Percentiles rank a stretch among this genome's conserved stretches.
phyloP scores from a whole-genome alignment of 371 early-diverging fungal genomes.

The Apophysomyces sp. region DNA sequence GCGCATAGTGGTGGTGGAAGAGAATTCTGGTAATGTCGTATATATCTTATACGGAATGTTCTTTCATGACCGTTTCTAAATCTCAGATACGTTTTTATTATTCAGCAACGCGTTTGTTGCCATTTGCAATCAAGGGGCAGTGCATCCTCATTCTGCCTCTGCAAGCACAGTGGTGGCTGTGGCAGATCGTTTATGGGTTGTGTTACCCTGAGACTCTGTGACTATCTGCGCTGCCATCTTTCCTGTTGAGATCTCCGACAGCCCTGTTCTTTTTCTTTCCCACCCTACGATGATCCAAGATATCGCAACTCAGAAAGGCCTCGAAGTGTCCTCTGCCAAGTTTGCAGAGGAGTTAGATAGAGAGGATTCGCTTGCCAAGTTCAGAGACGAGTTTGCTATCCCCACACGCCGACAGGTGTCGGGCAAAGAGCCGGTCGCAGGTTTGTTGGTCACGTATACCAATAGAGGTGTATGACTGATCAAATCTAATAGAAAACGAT shows the following conservation, averaged over 20 bases:
- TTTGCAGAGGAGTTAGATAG: constrained; percentile 64
- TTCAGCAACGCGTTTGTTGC: too few species aligned
- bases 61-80: too few species aligned
- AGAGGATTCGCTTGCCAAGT: constrained; percentile 51
- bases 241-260: neutral
- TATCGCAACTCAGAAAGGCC: neutral
- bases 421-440: constrained; percentile 12
- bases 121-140: too few species aligned
- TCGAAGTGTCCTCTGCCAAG: constrained; percentile 11
- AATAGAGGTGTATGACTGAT: neutral
- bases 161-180: too few species aligned
- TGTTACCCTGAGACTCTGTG: too few species aligned
- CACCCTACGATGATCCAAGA: neutral
- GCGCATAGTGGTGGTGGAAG: too few species aligned
- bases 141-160: too few species aligned
- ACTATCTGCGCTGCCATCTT: too few species aligned
- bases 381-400: constrained; percentile 69
- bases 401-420: constrained; percentile 53
- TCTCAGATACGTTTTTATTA: too few species aligned
- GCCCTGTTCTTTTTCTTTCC: neutral
- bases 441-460: constrained; percentile 4
- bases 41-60: too few species aligned
- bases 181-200: too few species aligned
- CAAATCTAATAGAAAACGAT: constrained; percentile 10
- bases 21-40: too few species aligned